A percentile compares a stretch with the other conserved stretches of the same genome.
Conservation (phyloP, 75 land plant genomes). For the Picea glauca region DNA sequence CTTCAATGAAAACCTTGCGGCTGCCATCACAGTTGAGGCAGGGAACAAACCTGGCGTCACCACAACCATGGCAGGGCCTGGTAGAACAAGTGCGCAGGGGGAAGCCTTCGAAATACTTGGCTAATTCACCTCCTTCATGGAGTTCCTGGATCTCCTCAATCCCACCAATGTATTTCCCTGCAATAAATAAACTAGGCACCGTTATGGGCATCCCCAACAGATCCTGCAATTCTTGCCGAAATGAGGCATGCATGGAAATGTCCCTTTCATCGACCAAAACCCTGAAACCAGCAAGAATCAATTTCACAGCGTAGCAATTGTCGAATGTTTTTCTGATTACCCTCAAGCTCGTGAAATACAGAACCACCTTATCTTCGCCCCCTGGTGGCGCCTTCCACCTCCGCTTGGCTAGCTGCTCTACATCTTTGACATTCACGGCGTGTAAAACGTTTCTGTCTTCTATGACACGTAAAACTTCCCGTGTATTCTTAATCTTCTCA, state of each 20-base stretch:
- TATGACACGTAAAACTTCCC: no score
- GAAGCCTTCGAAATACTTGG: conserved; percentile 18
- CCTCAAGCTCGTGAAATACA: conserved; percentile 38
- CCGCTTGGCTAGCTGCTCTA: background rate
- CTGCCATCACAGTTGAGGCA: conserved; percentile 35
- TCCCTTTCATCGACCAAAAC: conserved; percentile 38
- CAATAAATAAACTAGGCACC: conserved; percentile 31
- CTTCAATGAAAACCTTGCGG: conserved; percentile 17
- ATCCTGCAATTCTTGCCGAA: conserved; percentile 21
- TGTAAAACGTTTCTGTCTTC: conserved; percentile 17
- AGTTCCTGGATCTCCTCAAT: conserved; percentile 28
- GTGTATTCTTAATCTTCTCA: no score
- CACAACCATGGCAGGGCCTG: conserved; percentile 29
- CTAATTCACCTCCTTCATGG: conserved; percentile 22
- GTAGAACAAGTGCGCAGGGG: background rate
- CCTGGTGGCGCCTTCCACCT: conserved; percentile 4
- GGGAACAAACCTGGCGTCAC: conserved; percentile 34
- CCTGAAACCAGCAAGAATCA: conserved; percentile 19
- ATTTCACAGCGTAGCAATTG: conserved; percentile 24
- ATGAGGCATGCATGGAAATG: conserved; percentile 34
- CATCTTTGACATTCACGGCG: background rate
- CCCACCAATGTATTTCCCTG: conserved; percentile 39
- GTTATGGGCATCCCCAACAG: background rate
- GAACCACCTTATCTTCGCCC: conserved; percentile 30
- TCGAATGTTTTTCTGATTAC: conserved; percentile 36